Evolutionary conservation across 164 flowering plant genomes (phyloP), one percentile per base, ranked within the genome.

Genomic region (Euptelea pleiosperma): DNA sequence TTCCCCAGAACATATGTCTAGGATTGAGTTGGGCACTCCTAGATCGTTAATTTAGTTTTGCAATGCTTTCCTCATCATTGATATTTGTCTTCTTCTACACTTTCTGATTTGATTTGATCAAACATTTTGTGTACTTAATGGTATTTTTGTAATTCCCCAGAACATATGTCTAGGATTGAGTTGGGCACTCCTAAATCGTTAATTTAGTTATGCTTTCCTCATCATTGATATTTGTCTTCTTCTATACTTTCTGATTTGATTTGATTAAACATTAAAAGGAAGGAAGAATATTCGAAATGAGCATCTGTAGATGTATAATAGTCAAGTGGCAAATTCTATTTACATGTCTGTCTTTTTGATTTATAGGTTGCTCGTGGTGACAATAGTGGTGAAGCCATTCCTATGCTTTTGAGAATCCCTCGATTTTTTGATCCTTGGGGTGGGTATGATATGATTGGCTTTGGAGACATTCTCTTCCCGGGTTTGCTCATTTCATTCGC

Each of bases 391-490:
- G 90, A 79, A 65, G 52, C 86, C 55, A 82, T 92, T 69, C 98
- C 98, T 16, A 89, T 92, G 98, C 93, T 92, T 53, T 73, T 92
- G 64, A 82, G 82, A 73, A 57, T 89, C 37, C 98, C 98, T 59
- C 78, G 94, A 40, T 28, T 84, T 62, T 77, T 69, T 61, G 98
- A 92, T 58, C 96, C 93, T 25, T 89, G 90, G 87, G 93, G 86
- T 63, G 98, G 98, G 19, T 81, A 84, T 77, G 76, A 84, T 73
- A 87, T 92, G 91, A 81, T 92, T 75, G 98, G 98, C 55, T 92
- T 92, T 75, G 98, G 98, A 45, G 98, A 92, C 64, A 84, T 92
- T 60, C 85, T 92, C 40, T 87, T 92, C 57, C 98, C 98, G 60
- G 98, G 98, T 64, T 72, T 92, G 72, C 96, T 92, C 16, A 61